Evolutionary conservation across 805 yeast species (phyloP).

Genomic region (Monosporozyma siamensis): DNA sequence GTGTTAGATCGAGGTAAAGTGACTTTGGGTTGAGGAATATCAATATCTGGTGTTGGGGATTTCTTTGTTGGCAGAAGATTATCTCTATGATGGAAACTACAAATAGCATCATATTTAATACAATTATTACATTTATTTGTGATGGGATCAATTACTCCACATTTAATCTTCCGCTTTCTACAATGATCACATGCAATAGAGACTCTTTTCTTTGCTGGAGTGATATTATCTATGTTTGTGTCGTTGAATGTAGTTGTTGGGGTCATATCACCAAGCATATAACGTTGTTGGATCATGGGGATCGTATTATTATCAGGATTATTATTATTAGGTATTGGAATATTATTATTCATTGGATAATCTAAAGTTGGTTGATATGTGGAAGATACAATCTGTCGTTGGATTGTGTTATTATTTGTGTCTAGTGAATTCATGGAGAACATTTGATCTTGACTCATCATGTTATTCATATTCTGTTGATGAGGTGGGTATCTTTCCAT

Average conservation of each 20-base stretch:
- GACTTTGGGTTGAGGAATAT: no score
- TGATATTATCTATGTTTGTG: background rate
- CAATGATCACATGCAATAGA: constrained; percentile 29
- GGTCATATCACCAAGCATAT: no score
- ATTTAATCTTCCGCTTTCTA: constrained; percentile 27
- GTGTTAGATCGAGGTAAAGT: no score
- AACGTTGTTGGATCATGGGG: background rate
- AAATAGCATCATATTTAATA: constrained; percentile 17
- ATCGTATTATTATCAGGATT: background rate
- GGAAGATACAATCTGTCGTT: no score
- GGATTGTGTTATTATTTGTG: no score
- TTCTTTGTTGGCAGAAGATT: background rate
- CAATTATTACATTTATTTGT: constrained; percentile 24
- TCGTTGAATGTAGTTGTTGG: background rate
- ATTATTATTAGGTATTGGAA: background rate
- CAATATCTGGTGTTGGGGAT: no score
- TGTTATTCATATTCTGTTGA: no score
- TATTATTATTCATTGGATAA: background rate
- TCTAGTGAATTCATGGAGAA: no score
- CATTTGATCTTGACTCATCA: background rate
- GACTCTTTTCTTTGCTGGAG: constrained; percentile 18
- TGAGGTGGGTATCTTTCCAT: no score
- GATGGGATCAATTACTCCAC: constrained; percentile 18
- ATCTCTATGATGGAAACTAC: constrained; percentile 22
- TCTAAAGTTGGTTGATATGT: no score